Base-by-base conservation (phyloP, 768 basidiomycete species). In the Mycena latifolia region DNA sequence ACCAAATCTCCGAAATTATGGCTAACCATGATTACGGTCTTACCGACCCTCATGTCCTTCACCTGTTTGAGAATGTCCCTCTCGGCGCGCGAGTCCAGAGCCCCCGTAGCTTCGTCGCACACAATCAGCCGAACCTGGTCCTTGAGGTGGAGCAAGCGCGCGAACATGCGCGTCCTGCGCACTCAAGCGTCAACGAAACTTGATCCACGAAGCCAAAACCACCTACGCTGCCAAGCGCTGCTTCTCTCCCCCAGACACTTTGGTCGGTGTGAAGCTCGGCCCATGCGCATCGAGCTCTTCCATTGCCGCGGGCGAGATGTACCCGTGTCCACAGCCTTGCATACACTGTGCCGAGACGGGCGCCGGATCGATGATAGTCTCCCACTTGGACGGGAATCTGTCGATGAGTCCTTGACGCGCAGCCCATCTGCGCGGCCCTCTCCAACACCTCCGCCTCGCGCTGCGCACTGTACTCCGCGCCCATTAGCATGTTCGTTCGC, bases 81-180 rank as follows among this genome's bases (percentile, higher is more conserved):
- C 71, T 91, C 89, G 0, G 80, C 84, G 47, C 84, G 74, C 11
- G 89, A 82, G 56, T 90, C 89, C 43, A 89, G 68, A 3, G 86
- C 82, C 0, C 87, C 86, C 41, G 81, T 88, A 0, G 88, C 87
- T 71, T 90, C 88, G 65, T 90, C 89, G 3, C 86, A 80, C 4
- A 86, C 80, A 20, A 89, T 75, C 14, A 89, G 81, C 29, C 79
- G 81, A 27, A 83, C 78, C 74, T 76, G n/a, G 77, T 80, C 33
- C 75, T 76, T 55, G 79, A 75, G 31, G 82, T 74, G 80, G 84
- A 83, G 61, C 85, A 86, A 10, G 78, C 78, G 10, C 85, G 84
- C 17, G 85, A 81, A 28, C 86, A 86, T 57, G 12, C 28, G 69
- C 33, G 51, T 53, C 31, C 64, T 56, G 37, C 57, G n/a, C n/a